phyloP scores from a whole-genome alignment of 352 stramenopile species.

The Globisporangium spinosum region DNA sequence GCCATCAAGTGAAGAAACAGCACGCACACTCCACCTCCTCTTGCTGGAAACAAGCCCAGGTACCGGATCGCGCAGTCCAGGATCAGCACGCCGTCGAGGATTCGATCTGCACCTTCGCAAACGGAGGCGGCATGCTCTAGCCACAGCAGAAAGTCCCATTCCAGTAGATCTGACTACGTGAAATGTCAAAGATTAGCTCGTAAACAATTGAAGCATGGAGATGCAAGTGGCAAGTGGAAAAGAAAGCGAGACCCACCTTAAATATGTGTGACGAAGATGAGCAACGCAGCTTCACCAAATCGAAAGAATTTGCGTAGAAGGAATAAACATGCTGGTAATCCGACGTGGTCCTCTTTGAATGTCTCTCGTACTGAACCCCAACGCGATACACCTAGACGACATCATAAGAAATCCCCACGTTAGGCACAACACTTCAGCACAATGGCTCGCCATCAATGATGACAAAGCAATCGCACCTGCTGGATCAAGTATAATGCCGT shows the following conservation, averaged over 20 bases:
- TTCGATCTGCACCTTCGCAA: conserved; percentile 31
- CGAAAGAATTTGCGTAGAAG: conserved; percentile 38
- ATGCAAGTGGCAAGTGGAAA: neutral
- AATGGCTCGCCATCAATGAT: neutral
- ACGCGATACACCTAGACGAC: conserved; percentile 46
- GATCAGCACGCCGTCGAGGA: conserved; percentile 34
- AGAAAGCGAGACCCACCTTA: conserved; percentile 4
- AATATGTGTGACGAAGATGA: conserved; percentile 1
- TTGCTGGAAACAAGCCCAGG: conserved; percentile 17
- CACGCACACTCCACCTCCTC: neutral
- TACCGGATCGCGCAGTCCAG: conserved; percentile 38
- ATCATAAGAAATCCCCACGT: neutral
- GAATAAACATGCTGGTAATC: conserved; percentile 26
- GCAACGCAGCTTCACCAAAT: conserved; percentile 12
- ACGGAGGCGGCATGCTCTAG: conserved; percentile 57
- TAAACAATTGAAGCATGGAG: neutral
- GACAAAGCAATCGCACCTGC: conserved; percentile 28
- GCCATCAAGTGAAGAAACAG: conserved; percentile 10
- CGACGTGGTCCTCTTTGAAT: conserved; percentile 25
- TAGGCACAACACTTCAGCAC: neutral
- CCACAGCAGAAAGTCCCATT: conserved; percentile 58
- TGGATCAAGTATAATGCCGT: conserved; percentile 55
- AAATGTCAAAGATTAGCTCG: neutral
- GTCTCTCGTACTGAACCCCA: conserved; percentile 58
- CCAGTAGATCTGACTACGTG: conserved; percentile 34